Evolutionary conservation across 768 basidiomycete genomes (phyloP), one percentile per base, ranked within the genome.

Genomic region (Tulasnella sp.): DNA sequence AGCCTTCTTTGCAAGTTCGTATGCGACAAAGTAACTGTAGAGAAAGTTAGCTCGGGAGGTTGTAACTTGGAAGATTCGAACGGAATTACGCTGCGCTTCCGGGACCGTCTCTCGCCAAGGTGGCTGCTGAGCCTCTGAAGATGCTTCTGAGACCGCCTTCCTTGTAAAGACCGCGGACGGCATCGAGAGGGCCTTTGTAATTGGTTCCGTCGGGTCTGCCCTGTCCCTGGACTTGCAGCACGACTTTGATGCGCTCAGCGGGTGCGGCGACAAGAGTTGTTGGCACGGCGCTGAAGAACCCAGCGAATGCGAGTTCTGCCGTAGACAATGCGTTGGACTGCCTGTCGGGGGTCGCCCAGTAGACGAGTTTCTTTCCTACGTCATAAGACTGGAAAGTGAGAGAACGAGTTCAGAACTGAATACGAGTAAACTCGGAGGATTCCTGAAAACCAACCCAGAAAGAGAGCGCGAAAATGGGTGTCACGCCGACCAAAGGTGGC

Each of bases 391-490:
- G 80, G 39, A 69, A 39, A n/a, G n/a, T 18, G 37, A 15, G 70
- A 42, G 18, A 16, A 70, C 40, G 5, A 70, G 16, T 70, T 9
- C 16, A 51, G 23, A n/a, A 39, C 44, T 20, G n/a, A 18, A 26
- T 18, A 26, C 5, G 15, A 7, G 32, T 26, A 35, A 10, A 26
- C 23, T 16, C 51, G 44, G 69, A 23, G 40, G 42, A 44, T 40
- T 29, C 29, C 26, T n/a, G 57, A 16, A 10, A 32, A 29, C 88
- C 78, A 84, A 96, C 96, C 96, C 96, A 98, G 87, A 99, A 99
- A 4, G 95, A 97, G 40, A 99, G 86, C 4, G 98, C 98, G 82
- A 99, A 99, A 82, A 98, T 99, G 44, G 98, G 98, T 5, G 98
- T 99, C 39, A 99, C 95, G 39, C 97, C 95, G 40, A 98, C 86